Evolutionary conservation across 2,329 filamentous ascomycete species (phyloP), one percentile per base, ranked within the genome.

Genomic region (Verticillium albo-atrum): DNA sequence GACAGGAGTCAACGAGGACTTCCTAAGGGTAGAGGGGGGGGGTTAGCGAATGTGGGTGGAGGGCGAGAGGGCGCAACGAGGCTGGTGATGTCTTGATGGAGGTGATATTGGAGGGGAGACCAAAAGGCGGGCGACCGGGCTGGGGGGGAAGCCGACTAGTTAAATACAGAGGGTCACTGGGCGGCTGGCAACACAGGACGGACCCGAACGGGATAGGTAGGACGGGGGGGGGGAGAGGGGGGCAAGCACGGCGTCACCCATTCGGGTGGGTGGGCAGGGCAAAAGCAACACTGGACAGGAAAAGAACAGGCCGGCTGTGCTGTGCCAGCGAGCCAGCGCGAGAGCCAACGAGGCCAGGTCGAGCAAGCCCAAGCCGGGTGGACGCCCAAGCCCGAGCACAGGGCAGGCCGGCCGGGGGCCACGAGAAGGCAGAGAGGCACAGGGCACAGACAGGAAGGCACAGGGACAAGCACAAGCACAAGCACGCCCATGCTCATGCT

Each of bases 1-100:
- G 86, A 88, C 85, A 87, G 85, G 86, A 88, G 85, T 81, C 86
- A 77, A 82, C 85, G 85, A 88, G 86, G 85, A 86, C 84, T 88
- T 88, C 85, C 85, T 85, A 82, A 73, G 71, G 72, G 72, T 66
- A 61, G 67, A 68, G 68, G 68, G 68, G 68, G 73, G 71, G 72
- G 71, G 70, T 72, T 76, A 79, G 27, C 25, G 51, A 27, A 55
- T 17, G 55, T 50, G 55, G 27, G 37, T 50, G 47, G 37, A 27
- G 55, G 20, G 30, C n/a, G 54, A 37, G 54, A 26, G 54, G 23
- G 57, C 59, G 59, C 61, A 62, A 60, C 61, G 61, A 61, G 61
- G 61, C 61, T 64, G 61, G 47, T 58, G 42, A 32, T 58, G 30
- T 60, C 60, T 32, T 62, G 62, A 55, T 57, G 57, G 57, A 54